Evolutionary conservation across 139 green algal species (phyloP), one percentile per base, ranked within the genome.

Genomic region (Chlorella sp.): DNA sequence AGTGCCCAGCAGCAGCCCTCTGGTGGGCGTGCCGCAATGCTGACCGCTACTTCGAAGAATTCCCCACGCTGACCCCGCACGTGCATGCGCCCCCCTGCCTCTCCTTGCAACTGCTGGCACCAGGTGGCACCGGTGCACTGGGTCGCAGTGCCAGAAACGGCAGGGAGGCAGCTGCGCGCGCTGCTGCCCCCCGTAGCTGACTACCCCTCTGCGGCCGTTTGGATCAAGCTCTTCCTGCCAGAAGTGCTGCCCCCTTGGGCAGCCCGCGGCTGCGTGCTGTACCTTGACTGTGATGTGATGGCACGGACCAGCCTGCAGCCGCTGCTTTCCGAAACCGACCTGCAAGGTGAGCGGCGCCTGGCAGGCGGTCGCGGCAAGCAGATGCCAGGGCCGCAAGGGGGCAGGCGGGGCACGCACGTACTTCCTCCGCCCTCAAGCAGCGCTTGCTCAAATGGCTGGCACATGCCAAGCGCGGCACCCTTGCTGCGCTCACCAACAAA

Each of bases 251-350:
- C 75, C 1, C 22, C 53, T 11, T 1, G 3, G 77, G 22, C 30
- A 66, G 36, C 19, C 34, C 0, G 48, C 48, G 48, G 48, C 48
- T 57, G 48, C 9, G 86, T 32, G 0, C 32, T 89, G 32, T 89
- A 89, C 75, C 26, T 89, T 21, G 86, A 89, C n/a, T 77, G 76
- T 22, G 86, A 89, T 76, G 78, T 89, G 76, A 21, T 89, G 36
- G 76, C 75, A 12, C 24, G 64, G 40, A 39, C 77, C 22, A 85
- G 75, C 75, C 14, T 89, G 73, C 26, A 21, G 22, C 73, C 48
- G 53, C 75, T 89, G n/a, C 60, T 66, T 14, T 57, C 48, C 9
- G 19, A 73, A 0, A 5, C 40, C 0, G 4, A 57, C 14, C 48
- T 89, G 40, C 39, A 57, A 76, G 85, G 85, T 88, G 66, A 0